Evolutionary conservation across 768 basidiomycete species (phyloP).

Genomic region (Hericium alpestre): DNA sequence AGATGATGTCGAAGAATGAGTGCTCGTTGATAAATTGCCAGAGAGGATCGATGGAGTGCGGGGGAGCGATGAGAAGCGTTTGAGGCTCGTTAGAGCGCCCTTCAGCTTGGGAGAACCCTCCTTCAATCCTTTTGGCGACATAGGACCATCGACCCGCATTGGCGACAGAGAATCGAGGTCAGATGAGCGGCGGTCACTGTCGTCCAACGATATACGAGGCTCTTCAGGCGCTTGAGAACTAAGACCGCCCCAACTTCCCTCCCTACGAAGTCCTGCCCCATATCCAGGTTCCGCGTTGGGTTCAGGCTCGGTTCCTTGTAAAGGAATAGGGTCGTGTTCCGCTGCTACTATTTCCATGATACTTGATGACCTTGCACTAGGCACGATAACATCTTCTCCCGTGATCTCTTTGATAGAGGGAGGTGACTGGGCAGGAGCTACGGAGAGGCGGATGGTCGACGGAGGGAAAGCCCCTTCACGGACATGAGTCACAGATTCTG

Average conservation of each 20-base stretch:
- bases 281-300: too few relatives aligned
- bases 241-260: slow-evolving; percentile 22
- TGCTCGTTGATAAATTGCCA: background rate
- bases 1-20: slow-evolving; percentile 11
- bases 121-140: slow-evolving; percentile 1
- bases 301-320: too few relatives aligned
- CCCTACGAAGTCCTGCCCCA: slow-evolving; percentile 8
- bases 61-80: slow-evolving; percentile 48
- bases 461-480: slow-evolving; percentile 64
- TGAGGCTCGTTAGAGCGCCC: slow-evolving; percentile 23
- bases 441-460: slow-evolving; percentile 19
- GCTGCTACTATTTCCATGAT: background rate
- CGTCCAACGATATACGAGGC: slow-evolving; percentile 12
- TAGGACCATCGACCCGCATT: background rate
- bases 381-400: background rate
- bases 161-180: background rate
- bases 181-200: slow-evolving; percentile 9
- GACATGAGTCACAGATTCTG: slow-evolving; percentile 1
- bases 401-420: slow-evolving; percentile 5
- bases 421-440: too few relatives aligned
- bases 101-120: slow-evolving; percentile 7
- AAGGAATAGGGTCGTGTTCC: background rate
- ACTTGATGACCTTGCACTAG: too few relatives aligned
- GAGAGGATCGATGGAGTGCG: slow-evolving; percentile 47
- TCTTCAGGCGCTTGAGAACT: slow-evolving; percentile 6